Evolutionary conservation across 108 stramenopile genomes (phyloP).

Genomic region (Chaetoceros muelleri): DNA sequence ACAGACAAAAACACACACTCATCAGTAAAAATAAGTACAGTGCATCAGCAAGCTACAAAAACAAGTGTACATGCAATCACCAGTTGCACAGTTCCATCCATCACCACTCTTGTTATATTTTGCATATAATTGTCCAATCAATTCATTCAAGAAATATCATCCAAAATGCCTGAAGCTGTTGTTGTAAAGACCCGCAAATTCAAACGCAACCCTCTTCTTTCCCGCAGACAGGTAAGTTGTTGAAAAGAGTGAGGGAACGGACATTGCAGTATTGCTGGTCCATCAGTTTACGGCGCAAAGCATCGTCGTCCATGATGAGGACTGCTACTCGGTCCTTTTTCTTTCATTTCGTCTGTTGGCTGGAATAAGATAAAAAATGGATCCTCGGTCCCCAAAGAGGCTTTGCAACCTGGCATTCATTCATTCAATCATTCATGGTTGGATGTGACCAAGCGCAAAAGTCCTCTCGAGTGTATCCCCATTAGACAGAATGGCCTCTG

Average conservation of each 20-base stretch:
- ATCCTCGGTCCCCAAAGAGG: no score
- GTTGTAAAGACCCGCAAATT: conserved; percentile 98
- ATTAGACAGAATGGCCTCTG: neutral
- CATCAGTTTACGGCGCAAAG: neutral
- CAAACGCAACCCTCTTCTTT: conserved; percentile 94
- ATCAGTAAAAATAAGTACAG: no score
- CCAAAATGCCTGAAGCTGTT: conserved; percentile 46
- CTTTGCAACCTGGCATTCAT: no score
- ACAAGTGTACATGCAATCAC: no score
- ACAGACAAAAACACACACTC: no score
- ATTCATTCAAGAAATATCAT: no score
- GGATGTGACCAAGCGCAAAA: no score
- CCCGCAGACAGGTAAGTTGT: conserved; percentile 88
- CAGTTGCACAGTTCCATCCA: no score
- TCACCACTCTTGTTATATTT: no score
- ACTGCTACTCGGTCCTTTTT: conserved; percentile 4
- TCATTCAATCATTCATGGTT: no score
- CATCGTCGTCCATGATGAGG: neutral
- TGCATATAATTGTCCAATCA: no score
- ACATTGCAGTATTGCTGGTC: neutral
- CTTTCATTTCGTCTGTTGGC: conserved; percentile 4
- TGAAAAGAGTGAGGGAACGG: neutral
- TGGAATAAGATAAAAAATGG: neutral
- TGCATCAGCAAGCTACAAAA: no score
- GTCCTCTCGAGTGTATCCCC: neutral